These are phyloP conservation scores for Luffa acutangula DNA, from an alignment of 306 rosid genomes.

Conservation along the genomic window DNA sequence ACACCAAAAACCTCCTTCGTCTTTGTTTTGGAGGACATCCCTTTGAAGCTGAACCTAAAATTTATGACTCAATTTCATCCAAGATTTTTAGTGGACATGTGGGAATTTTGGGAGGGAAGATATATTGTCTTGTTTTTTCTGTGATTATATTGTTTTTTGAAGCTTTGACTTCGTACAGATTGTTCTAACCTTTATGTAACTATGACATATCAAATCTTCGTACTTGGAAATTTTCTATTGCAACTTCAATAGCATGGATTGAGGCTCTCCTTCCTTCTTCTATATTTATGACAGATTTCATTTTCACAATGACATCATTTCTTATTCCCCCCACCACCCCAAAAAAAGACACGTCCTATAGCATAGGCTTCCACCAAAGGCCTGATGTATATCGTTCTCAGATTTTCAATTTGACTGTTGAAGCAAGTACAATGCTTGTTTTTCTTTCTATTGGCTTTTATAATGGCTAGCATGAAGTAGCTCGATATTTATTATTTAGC, in stretches of 20 bases:
- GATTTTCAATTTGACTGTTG: background rate
- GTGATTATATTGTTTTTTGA: background rate
- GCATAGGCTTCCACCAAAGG: background rate
- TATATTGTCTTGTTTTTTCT: background rate
- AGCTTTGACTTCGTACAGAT: background rate
- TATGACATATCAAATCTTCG: background rate
- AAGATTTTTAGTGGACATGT: background rate
- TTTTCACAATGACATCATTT: background rate
- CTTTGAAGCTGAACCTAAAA: background rate
- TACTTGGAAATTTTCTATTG: background rate
- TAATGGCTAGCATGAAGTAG: background rate
- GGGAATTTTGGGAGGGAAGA: background rate
- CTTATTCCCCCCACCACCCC: background rate
- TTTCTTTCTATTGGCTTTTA: background rate
- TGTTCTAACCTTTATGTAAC: background rate
- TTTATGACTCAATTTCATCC: background rate
- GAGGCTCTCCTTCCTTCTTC: background rate
- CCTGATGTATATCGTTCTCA: background rate
- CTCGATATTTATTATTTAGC: background rate
- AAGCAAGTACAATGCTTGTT: background rate
- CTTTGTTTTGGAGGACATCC: background rate
- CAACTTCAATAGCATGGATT: background rate
- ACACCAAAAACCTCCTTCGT: background rate
- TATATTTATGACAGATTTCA: background rate
- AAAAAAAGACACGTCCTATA: background rate